Percentiles rank a stretch among this genome's conserved stretches.
These are phyloP conservation scores for Chytriomyces confervae DNA, from an alignment of 192 early-diverging fungal genomes.

Conservation along the genomic window DNA sequence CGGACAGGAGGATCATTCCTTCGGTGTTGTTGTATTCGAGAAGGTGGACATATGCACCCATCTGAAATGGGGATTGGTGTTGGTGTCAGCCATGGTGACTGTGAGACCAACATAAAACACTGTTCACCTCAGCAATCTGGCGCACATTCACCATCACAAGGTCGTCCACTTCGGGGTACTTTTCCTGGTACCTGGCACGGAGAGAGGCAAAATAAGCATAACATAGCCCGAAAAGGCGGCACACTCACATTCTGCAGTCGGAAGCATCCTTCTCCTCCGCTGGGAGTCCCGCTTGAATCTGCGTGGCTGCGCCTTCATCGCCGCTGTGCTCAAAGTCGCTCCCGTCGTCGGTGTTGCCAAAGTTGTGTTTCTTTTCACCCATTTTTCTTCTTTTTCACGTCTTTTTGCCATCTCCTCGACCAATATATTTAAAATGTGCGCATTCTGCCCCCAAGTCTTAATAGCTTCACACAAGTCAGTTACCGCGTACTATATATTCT, in stretches of 20 bases:
- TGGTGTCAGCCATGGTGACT: background rate
- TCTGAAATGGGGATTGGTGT: conserved; percentile 31
- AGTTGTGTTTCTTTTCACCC: conserved; percentile 14
- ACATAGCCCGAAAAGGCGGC: background rate
- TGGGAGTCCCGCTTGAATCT: background rate
- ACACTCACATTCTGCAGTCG: conserved; percentile 14
- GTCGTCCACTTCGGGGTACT: conserved; percentile 92
- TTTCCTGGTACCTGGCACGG: conserved; percentile 85
- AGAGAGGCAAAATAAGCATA: background rate
- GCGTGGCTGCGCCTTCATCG: conserved; percentile 12
- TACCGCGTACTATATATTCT: too few species aligned
- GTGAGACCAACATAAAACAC: background rate
- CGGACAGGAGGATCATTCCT: conserved; percentile 94
- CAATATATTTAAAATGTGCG: too few species aligned
- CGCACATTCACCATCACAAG: conserved; percentile 97
- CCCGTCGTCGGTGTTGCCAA: conserved; percentile 18
- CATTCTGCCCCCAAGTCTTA: too few species aligned
- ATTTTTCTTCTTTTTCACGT: background rate
- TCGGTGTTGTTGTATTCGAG: conserved; percentile 97
- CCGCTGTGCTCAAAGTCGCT: background rate
- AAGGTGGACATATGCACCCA: conserved; percentile 95
- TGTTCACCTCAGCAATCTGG: conserved; percentile 77
- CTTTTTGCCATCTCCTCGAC: background rate
- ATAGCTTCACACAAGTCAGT: too few species aligned
- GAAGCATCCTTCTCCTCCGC: background rate